Evolutionary conservation across 768 basidiomycete species (phyloP).

Genomic region (Butyriboletus loyo): DNA sequence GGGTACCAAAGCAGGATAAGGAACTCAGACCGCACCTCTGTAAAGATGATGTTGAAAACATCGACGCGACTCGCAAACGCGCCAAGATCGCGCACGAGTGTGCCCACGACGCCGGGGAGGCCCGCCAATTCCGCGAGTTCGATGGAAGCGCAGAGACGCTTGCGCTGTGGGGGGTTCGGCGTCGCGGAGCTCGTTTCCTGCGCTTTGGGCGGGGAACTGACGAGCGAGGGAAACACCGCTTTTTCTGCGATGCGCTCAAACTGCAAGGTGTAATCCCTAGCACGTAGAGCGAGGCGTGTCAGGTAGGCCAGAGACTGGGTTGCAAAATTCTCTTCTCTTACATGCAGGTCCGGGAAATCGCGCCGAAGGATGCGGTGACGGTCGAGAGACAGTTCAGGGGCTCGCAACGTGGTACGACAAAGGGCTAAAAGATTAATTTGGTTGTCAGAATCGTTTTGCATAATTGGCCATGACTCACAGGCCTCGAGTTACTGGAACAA

Average conservation of each 20-base stretch:
- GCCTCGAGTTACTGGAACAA: conserved; percentile 3
- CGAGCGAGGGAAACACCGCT: background rate
- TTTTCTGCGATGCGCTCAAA: conserved; percentile 6
- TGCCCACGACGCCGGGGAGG: background rate
- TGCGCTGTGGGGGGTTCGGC: background rate
- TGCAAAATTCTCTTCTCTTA: background rate
- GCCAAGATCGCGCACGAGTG: conserved; percentile 9
- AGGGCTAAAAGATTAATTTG: background rate
- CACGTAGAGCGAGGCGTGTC: background rate
- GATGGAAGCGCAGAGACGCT: background rate
- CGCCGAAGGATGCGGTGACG: conserved; percentile 4
- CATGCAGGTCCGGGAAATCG: conserved; percentile 1
- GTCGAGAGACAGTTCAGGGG: conserved; percentile 1
- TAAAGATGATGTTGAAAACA: conserved; percentile 9
- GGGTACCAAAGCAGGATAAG: background rate
- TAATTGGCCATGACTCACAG: conserved; percentile 1
- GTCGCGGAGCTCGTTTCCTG: background rate
- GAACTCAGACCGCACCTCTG: conserved; percentile 9
- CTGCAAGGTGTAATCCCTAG: conserved; percentile 6
- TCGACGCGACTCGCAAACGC: conserved; percentile 4
- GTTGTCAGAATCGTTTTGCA: background rate
- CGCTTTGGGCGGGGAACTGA: background rate
- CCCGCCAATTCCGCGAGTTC: background rate
- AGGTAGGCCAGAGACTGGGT: background rate
- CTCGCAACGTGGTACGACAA: background rate